Percentiles rank a stretch among this genome's conserved stretches.
Conservation (phyloP, 2,329 filamentous ascomycete genomes). For the Aspergillus ruber region DNA sequence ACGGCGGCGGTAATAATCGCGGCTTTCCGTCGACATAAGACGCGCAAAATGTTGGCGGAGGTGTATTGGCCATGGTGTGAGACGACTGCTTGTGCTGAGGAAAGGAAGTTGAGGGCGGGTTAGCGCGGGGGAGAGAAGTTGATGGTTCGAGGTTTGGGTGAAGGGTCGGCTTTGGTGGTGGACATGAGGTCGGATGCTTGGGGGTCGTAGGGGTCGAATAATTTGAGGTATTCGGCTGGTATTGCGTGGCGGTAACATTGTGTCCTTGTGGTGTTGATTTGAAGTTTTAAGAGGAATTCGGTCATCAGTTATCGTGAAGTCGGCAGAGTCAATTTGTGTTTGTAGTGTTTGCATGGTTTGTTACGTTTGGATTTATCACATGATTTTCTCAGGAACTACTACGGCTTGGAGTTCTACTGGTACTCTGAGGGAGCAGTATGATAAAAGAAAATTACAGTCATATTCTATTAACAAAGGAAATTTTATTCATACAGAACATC, state of each 20-base stretch:
- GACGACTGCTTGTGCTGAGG: constrained; percentile 45
- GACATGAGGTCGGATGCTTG: constrained; percentile 15
- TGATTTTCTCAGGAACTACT: neutral
- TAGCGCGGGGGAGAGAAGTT: constrained; percentile 44
- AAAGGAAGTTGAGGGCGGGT: constrained; percentile 60
- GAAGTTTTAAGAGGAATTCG: neutral
- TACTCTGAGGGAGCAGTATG: neutral
- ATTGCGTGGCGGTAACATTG: constrained; percentile 30
- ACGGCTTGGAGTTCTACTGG: too few relatives aligned
- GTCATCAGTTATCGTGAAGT: neutral
- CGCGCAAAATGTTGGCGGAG: constrained; percentile 54
- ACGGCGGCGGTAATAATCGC: constrained; percentile 41
- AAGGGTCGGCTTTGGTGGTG: constrained; percentile 41
- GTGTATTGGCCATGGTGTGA: constrained; percentile 50
- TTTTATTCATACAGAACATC: constrained; percentile 1
- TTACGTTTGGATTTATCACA: constrained; percentile 1
- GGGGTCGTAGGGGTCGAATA: constrained; percentile 31
- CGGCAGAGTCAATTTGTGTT: neutral
- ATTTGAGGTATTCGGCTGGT: constrained; percentile 35
- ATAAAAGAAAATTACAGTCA: constrained; percentile 1
- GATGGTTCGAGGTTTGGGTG: constrained; percentile 51
- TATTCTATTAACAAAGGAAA: constrained; percentile 10
- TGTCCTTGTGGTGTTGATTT: constrained; percentile 10
- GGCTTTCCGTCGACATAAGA: constrained; percentile 70
- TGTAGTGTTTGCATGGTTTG: constrained; percentile 16